Evolutionary conservation across 2,329 filamentous ascomycete species (phyloP), one percentile per base, ranked within the genome.

Genomic region (Gnomoniopsis sp.): DNA sequence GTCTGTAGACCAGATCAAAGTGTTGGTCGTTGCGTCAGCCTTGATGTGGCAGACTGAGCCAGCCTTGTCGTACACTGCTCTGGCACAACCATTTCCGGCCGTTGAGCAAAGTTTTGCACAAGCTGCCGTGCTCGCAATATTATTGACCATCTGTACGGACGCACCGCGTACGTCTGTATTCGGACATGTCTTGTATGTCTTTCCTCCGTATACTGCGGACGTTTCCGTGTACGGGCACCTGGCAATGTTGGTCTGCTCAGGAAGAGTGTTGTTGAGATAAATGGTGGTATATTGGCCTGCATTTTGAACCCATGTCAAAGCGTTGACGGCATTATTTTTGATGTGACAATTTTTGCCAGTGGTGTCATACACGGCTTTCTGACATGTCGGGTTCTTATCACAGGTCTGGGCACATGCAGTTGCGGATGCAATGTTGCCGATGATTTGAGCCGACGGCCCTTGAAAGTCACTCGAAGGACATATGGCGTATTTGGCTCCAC

Each of bases 321-420:
- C 55, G 23, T 57, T 52, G 26, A 22, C 26, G 22, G 22, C 48
- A 14, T 57, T 52, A 21, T 47, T 52, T 38, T 57, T 57, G 30
- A 57, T 38, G 21, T 57, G 58, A 34, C 58, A 60, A 6, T 52
- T 41, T 34, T 49, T 52, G 34, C 43, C 38, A 6, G 21, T 22
- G 46, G 33, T 56, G 41, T 60, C 53, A 19, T 53, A 60, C 1
- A 57, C 58, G 22, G 53, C 58, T 12, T 60, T 57, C 10, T 48
- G 17, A 34, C 58, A 57, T 17, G 49, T 41, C 2, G 38, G 21
- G n/a, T 36, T 51, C 8, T 52, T 30, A 22, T 51, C 30, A n/a
- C 58, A 60, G 33, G 44, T 30, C 30, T 57, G 53, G n/a, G 58
- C 58, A 21, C 58, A 60, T 6, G 58, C 49, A 26, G 33, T 11